Evolutionary conservation across 2,329 filamentous ascomycete genomes (phyloP), one percentile per base, ranked within the genome.

Genomic region (Colletotrichum aenigma): DNA sequence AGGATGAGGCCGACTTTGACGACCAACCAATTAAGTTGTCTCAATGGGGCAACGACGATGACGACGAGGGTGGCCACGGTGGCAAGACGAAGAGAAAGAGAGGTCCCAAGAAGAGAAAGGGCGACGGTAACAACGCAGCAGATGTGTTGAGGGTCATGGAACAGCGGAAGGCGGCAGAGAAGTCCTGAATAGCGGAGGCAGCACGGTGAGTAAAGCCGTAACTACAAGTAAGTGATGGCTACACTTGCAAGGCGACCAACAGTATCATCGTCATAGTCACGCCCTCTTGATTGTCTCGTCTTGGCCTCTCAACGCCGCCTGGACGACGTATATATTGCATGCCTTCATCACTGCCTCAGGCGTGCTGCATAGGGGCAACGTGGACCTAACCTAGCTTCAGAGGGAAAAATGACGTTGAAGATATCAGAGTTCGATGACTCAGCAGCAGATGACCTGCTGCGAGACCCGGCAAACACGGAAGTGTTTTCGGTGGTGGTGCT

Each of bases 1-100:
- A 95, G 70, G 97, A 98, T 81, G 96, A 96, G 66, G 96, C 96
- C 75, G 96, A 98, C 78, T 91, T 94, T 78, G 94, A 96, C 55
- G 89, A 90, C 26, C 87, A 85, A 82, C 92, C 90, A 78, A 86
- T 95, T 77, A 95, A 94, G 85, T 84, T 96, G 70, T 92, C 91
- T 52, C 86, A 91, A 80, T 95, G 94, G 88, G 87, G 83, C 12
- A 88, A 86, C 21, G 90, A 86, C 3, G 89, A 89, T 21, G 89
- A 87, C 15, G 89, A 87, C 6, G 90, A 86, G 3, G 88, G 86
- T 3, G 85, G 80, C 0, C 77, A 79, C 24, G 88, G 87, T 2
- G 85, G 87, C 60, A 87, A 88, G 77, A 81, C 87, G 56, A 93
- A 93, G 85, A 88, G 93, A 78, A 95, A 95, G 85, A 91, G 94